A percentile compares a stretch with the other conserved stretches of the same genome.
phyloP scores from a whole-genome alignment of 2,329 filamentous ascomycete species.

The Pseudohalonectria lignicola region DNA sequence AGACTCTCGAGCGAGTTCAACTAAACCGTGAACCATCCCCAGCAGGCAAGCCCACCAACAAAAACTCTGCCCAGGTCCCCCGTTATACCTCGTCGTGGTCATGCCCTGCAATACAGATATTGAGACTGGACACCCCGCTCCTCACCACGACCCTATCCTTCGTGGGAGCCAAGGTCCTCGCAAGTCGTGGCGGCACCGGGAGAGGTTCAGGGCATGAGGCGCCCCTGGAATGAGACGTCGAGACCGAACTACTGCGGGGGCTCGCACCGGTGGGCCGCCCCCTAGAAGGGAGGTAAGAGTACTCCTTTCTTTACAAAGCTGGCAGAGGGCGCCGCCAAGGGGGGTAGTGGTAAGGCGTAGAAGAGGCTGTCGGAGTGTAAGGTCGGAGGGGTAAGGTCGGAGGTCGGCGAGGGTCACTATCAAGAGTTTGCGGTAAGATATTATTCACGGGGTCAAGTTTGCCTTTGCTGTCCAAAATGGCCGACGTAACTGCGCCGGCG shows the following conservation, averaged over 20 bases:
- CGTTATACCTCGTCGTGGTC: slow-evolving; percentile 7
- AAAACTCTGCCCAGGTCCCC: no score
- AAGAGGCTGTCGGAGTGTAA: slow-evolving; percentile 10
- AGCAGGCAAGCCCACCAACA: no score
- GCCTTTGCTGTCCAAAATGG: not conserved
- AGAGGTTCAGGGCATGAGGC: slow-evolving; percentile 21
- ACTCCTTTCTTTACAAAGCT: slow-evolving; percentile 21
- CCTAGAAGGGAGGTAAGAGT: slow-evolving; percentile 22
- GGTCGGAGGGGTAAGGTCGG: slow-evolving; percentile 20
- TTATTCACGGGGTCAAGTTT: slow-evolving; percentile 18
- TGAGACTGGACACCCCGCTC: slow-evolving; percentile 7
- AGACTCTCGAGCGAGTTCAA: no score
- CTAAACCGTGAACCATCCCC: no score
- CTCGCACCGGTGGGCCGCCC: slow-evolving; percentile 14
- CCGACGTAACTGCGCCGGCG: no score
- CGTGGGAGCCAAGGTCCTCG: slow-evolving; percentile 9
- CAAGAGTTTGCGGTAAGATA: slow-evolving; percentile 19
- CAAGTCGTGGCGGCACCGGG: slow-evolving; percentile 13
- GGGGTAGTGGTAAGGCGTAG: not conserved
- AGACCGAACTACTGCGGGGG: slow-evolving; percentile 22
- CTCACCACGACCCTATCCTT: slow-evolving; percentile 4
- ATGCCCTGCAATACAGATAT: slow-evolving; percentile 11
- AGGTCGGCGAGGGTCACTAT: slow-evolving; percentile 23
- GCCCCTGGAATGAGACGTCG: slow-evolving; percentile 24
- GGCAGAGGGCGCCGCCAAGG: slow-evolving; percentile 20